These are phyloP conservation scores for Apophysomyces trapeziformis DNA, from an alignment of 371 early-diverging fungal genomes.

Conservation along the genomic window DNA sequence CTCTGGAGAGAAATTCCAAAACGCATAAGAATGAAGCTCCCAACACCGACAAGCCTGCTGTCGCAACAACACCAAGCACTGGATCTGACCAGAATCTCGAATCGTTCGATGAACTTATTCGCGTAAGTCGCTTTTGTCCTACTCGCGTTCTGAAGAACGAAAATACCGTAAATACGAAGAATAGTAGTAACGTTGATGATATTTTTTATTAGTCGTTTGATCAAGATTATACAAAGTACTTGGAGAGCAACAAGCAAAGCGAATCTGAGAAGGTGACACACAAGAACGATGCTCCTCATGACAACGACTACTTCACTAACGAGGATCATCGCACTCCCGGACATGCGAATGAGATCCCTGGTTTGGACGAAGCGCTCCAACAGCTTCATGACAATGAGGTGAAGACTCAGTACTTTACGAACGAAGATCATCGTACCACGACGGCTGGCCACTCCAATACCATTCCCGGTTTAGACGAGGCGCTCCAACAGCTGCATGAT, in stretches of 20 bases:
- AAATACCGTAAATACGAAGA: background rate
- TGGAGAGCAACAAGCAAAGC: slow-evolving; percentile 36
- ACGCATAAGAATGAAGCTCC: background rate
- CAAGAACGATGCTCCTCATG: slow-evolving; percentile 27
- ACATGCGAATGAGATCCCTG: background rate
- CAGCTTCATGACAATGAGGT: background rate
- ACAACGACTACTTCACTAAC: background rate
- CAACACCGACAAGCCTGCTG: background rate
- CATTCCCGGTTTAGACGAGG: background rate
- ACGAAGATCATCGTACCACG: slow-evolving; percentile 16
- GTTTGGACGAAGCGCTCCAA: background rate
- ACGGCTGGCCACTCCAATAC: background rate
- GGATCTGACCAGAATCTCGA: background rate
- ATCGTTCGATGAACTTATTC: background rate
- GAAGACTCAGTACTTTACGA: slow-evolving; percentile 18
- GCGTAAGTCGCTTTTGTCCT: background rate
- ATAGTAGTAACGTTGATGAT: background rate
- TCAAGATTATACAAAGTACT: slow-evolving; percentile 30
- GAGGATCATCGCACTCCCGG: background rate
- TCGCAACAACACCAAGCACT: too few species aligned
- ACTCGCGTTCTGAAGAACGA: background rate
- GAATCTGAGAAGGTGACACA: slow-evolving; percentile 38
- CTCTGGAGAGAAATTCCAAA: background rate
- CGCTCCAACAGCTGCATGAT: background rate
- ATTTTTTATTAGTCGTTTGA: slow-evolving; percentile 17